Conservation (phyloP, 306 rosid genomes). For the Prunus campanulata region DNA sequence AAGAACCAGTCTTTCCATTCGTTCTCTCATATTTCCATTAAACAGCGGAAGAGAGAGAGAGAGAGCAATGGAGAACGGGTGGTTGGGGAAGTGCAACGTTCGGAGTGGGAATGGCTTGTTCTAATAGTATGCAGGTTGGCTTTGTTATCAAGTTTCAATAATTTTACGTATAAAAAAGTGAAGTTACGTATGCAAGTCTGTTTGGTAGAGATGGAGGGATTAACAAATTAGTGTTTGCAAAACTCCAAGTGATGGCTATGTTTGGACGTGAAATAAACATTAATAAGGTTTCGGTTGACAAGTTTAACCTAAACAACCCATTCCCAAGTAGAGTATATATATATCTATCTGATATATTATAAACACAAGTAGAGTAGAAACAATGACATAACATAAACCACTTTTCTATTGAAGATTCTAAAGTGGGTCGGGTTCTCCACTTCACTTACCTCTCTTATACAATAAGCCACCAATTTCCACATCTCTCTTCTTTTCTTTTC, state of each 20-base stretch:
- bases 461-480: slow-evolving; percentile 39
- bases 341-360: not conserved
- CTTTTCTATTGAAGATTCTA: slow-evolving; percentile 21
- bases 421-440: slow-evolving; percentile 20
- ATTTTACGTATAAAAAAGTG: slow-evolving; percentile 50
- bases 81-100: slow-evolving; percentile 29
- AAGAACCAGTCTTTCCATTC: slow-evolving; percentile 88
- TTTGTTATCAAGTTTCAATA: slow-evolving; percentile 43
- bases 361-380: not conserved
- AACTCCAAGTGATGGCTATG: slow-evolving; percentile 29
- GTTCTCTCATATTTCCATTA: slow-evolving; percentile 58
- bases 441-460: slow-evolving; percentile 67
- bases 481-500: not conserved
- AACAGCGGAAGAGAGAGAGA: not conserved
- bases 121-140: slow-evolving; percentile 29
- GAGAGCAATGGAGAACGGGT: not conserved
- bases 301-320: slow-evolving; percentile 19
- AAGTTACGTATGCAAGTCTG: slow-evolving; percentile 36
- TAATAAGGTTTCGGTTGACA: not conserved
- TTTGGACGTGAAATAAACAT: slow-evolving; percentile 25
- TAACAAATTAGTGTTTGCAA: slow-evolving; percentile 10
- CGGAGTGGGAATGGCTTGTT: slow-evolving; percentile 37
- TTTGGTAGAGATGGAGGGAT: slow-evolving; percentile 51
- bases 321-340: too few species aligned
- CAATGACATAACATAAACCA: slow-evolving; percentile 37